Percentiles rank a stretch among this genome's conserved stretches.
Evolutionary conservation across 2,329 filamentous ascomycete genomes (phyloP).

Genomic region (Scedosporium dehoogii): DNA sequence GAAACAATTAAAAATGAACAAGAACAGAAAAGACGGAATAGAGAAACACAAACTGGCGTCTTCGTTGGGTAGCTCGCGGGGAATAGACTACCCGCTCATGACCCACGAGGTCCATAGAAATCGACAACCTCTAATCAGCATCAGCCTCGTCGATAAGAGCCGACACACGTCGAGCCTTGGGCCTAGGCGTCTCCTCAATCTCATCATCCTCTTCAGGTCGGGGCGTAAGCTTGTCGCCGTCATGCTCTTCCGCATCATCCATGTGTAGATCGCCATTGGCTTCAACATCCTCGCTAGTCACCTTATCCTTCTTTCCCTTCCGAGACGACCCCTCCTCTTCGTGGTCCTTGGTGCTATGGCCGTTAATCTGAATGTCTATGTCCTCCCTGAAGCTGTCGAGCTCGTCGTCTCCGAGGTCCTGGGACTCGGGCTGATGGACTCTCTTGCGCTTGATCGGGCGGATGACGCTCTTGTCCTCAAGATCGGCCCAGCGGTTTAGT

Average conservation of each 20-base stretch:
- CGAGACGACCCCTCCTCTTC: conserved; percentile 1
- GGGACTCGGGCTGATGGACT: conserved; percentile 8
- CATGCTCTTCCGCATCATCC: conserved; percentile 30
- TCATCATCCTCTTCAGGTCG: background rate
- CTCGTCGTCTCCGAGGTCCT: conserved; percentile 15
- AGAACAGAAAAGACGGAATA: background rate
- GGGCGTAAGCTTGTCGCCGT: background rate
- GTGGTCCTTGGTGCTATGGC: conserved; percentile 15
- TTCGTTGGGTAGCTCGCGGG: background rate
- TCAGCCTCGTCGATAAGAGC: background rate
- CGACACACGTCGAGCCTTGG: background rate
- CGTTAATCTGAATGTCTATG: conserved; percentile 18
- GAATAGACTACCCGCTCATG: background rate
- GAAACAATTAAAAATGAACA: background rate
- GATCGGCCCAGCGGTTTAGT: conserved; percentile 59
- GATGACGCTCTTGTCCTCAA: conserved; percentile 36
- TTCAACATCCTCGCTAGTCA: conserved; percentile 14
- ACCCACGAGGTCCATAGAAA: background rate
- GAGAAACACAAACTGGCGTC: too few species aligned
- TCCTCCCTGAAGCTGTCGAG: conserved; percentile 16
- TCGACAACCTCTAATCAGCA: background rate
- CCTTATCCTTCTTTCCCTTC: conserved; percentile 17
- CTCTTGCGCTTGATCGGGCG: conserved; percentile 32
- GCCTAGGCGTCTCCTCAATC: background rate
- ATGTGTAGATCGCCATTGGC: conserved; percentile 30